Conservation (phyloP, 169 alveolate species). For the Nephromyces sp. region DNA sequence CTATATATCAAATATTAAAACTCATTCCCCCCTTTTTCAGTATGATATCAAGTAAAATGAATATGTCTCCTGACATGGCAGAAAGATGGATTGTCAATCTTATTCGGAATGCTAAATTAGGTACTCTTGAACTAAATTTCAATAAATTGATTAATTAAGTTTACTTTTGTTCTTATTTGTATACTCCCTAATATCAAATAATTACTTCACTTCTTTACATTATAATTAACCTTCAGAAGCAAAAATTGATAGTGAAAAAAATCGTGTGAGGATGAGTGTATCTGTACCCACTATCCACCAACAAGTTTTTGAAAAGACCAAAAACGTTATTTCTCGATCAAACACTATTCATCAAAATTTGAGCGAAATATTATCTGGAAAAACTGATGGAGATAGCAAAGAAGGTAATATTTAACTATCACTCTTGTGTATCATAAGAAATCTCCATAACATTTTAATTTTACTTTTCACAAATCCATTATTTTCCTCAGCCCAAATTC, state of each 20-base stretch:
- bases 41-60: slow-evolving; percentile 70
- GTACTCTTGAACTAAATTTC: slow-evolving; percentile 15
- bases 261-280: slow-evolving; percentile 77
- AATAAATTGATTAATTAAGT: not conserved
- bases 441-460: too few relatives aligned
- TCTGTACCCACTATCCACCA: slow-evolving; percentile 70
- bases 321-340: slow-evolving; percentile 28
- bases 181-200: not conserved
- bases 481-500: too few relatives aligned
- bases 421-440: too few relatives aligned
- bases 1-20: not conserved
- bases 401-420: too few relatives aligned
- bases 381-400: too few relatives aligned
- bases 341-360: slow-evolving; percentile 22
- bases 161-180: not conserved
- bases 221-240: slow-evolving; percentile 55
- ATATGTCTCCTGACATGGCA: slow-evolving; percentile 71
- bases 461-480: too few relatives aligned
- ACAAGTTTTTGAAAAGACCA: slow-evolving; percentile 47
- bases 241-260: slow-evolving; percentile 77
- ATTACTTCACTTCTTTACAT: not conserved
- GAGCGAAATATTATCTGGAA: too few relatives aligned
- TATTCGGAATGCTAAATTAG: slow-evolving; percentile 62
- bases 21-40: slow-evolving; percentile 23
- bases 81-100: slow-evolving; percentile 82